Evolutionary conservation across 2,329 filamentous ascomycete genomes (phyloP).

Genomic region (Diplodia mutila): DNA sequence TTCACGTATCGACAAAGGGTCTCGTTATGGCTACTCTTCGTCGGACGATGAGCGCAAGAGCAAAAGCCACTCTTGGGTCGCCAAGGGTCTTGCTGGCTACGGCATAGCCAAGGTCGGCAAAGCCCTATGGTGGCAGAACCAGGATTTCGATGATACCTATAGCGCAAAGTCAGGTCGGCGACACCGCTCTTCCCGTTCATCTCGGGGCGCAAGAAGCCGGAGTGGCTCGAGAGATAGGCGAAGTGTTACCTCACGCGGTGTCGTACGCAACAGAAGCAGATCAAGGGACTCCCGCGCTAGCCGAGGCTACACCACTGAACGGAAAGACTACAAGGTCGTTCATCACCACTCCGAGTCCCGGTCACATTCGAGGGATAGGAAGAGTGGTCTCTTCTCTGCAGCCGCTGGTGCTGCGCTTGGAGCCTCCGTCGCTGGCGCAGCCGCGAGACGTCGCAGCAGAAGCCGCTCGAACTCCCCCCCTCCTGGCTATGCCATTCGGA

Average conservation of each 20-base stretch:
- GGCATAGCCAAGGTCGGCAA: conserved; percentile 58
- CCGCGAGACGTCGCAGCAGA: conserved; percentile 34
- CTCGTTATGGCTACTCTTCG: conserved; percentile 57
- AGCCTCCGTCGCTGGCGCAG: conserved; percentile 42
- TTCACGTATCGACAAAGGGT: conserved; percentile 62
- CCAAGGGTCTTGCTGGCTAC: conserved; percentile 59
- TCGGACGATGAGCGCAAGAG: conserved; percentile 57
- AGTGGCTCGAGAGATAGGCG: conserved; percentile 45
- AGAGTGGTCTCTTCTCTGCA: conserved; percentile 41
- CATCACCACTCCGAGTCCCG: conserved; percentile 44
- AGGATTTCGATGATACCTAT: conserved; percentile 65
- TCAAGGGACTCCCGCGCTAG: conserved; percentile 40
- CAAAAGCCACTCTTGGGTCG: conserved; percentile 56
- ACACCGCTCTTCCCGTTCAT: conserved; percentile 36
- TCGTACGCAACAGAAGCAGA: conserved; percentile 44
- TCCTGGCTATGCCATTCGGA: conserved; percentile 35
- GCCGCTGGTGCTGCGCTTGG: conserved; percentile 45
- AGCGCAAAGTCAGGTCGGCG: conserved; percentile 59
- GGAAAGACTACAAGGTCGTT: conserved; percentile 42
- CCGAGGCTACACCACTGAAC: conserved; percentile 38
- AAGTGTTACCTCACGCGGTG: conserved; percentile 51
- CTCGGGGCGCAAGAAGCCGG: conserved; percentile 40
- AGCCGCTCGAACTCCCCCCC: conserved; percentile 41
- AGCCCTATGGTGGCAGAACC: conserved; percentile 54
- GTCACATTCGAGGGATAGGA: conserved; percentile 47